Evolutionary conservation across 2,329 filamentous ascomycete genomes (phyloP).

Genomic region (Lachnellula subtilissima): DNA sequence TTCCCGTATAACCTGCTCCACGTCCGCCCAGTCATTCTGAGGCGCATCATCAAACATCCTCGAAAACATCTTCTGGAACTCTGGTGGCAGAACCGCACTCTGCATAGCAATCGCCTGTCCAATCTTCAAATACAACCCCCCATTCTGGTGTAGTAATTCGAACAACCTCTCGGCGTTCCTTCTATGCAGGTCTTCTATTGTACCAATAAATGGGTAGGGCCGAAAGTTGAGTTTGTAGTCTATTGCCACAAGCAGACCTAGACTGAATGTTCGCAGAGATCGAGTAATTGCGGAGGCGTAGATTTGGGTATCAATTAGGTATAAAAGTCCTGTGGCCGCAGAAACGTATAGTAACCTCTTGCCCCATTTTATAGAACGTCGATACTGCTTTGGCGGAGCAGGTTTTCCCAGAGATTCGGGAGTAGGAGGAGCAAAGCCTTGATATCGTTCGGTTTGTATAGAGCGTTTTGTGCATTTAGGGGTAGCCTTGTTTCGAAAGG

Average conservation of each 20-base stretch:
- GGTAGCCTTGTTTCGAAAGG: conserved; percentile 4
- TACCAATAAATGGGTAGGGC: conserved; percentile 66
- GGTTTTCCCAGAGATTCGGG: conserved; percentile 74
- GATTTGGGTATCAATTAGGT: conserved; percentile 64
- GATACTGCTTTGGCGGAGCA: conserved; percentile 64
- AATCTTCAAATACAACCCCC: conserved; percentile 93
- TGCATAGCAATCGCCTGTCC: conserved; percentile 99
- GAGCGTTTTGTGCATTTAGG: conserved; percentile 15
- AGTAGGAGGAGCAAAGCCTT: conserved; percentile 69
- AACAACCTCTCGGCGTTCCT: conserved; percentile 82
- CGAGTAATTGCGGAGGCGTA: conserved; percentile 77
- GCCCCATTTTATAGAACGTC: conserved; percentile 67
- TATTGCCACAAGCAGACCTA: conserved; percentile 72
- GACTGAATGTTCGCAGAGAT: conserved; percentile 74
- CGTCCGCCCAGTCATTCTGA: conserved; percentile 81
- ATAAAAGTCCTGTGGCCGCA: conserved; percentile 55
- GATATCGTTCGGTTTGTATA: conserved; percentile 42
- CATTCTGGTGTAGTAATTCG: conserved; percentile 76
- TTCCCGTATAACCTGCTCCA: conserved; percentile 77
- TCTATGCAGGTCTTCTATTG: conserved; percentile 71
- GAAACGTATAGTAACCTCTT: conserved; percentile 65
- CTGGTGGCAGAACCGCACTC: conserved; percentile 83
- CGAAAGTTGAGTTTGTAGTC: conserved; percentile 98
- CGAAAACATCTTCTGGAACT: conserved; percentile 94
- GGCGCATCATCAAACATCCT: conserved; percentile 98